phyloP scores from a whole-genome alignment of 164 flowering plant species.

The Chimonanthus praecox region DNA sequence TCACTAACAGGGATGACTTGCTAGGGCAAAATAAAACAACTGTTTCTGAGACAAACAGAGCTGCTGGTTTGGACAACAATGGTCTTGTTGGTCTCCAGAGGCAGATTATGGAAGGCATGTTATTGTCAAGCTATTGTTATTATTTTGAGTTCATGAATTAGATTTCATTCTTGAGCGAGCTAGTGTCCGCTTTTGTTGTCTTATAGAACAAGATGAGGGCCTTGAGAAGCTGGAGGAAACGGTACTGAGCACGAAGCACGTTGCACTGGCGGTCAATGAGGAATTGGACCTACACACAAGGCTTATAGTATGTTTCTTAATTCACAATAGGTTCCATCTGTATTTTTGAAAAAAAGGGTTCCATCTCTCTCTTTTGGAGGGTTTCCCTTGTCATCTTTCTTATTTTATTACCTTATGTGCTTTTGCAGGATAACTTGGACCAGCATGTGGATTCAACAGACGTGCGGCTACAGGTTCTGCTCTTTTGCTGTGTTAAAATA shows the following conservation, averaged over 20 bases:
- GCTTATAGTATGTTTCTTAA: conserved; percentile 53
- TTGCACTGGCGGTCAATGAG: conserved; percentile 83
- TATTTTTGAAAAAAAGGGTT: not conserved
- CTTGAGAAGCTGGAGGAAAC: conserved; percentile 80
- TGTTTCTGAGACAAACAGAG: conserved; percentile 42
- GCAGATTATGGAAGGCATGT: conserved; percentile 79
- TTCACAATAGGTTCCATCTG: not conserved
- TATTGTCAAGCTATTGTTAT: not conserved
- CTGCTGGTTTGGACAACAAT: conserved; percentile 64
- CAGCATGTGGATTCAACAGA: conserved; percentile 68
- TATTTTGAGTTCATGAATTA: not conserved
- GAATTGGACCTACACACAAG: conserved; percentile 74
- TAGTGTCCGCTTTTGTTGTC: not conserved
- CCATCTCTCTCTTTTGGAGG: not conserved
- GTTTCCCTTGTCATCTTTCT: not conserved
- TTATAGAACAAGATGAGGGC: conserved; percentile 85
- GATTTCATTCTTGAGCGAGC: not conserved
- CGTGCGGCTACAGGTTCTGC: conserved; percentile 55
- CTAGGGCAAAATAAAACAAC: conserved; percentile 44
- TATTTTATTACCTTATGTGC: not conserved
- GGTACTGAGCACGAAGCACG: conserved; percentile 76
- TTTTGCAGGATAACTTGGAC: conserved; percentile 71
- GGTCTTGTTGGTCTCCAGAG: conserved; percentile 81
- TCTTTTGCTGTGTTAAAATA: conserved; percentile 2
- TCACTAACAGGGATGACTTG: not conserved